A percentile compares a stretch with the other conserved stretches of the same genome.
Evolutionary conservation across 2,329 filamentous ascomycete genomes (phyloP).

Genomic region (Calonectria ilicicola): DNA sequence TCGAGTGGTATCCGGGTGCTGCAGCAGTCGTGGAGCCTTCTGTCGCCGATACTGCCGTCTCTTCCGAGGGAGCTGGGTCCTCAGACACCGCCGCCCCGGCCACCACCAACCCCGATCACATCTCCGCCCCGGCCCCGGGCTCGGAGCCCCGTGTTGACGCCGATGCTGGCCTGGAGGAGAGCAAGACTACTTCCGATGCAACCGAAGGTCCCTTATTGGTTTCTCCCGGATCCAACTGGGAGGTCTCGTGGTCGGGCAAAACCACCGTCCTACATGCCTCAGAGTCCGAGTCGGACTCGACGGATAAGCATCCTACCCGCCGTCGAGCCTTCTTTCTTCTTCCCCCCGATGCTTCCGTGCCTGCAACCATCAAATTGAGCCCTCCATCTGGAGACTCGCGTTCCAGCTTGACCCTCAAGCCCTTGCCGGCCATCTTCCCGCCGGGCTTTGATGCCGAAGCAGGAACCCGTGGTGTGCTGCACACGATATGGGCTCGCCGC

Average conservation of each 20-base stretch:
- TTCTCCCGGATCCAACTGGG: conserved; percentile 64
- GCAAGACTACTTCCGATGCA: conserved; percentile 7
- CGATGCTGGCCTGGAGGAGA: background rate
- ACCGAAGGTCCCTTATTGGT: background rate
- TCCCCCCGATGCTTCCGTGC: conserved; percentile 77
- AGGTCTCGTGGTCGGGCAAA: conserved; percentile 87
- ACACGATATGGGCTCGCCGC: conserved; percentile 92
- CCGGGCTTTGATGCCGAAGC: conserved; percentile 77
- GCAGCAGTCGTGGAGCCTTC: conserved; percentile 14
- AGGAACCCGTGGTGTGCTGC: conserved; percentile 84
- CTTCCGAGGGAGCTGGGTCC: conserved; percentile 17
- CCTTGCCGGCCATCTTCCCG: conserved; percentile 88
- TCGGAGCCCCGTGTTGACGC: conserved; percentile 18
- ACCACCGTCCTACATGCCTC: conserved; percentile 75
- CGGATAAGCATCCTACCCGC: conserved; percentile 37
- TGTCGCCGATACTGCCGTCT: conserved; percentile 28
- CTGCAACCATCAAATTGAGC: conserved; percentile 76
- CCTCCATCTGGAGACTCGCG: conserved; percentile 48
- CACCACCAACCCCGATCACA: conserved; percentile 24
- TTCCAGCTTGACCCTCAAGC: conserved; percentile 72
- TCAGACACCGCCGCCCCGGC: conserved; percentile 31
- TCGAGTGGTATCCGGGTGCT: conserved; percentile 78
- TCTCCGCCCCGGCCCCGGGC: conserved; percentile 35
- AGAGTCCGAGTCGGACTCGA: conserved; percentile 40
- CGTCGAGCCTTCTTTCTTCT: conserved; percentile 85